These are phyloP conservation scores for Mollisia scopiformis DNA, from an alignment of 2,329 filamentous ascomycete genomes.

Conservation along the genomic window DNA sequence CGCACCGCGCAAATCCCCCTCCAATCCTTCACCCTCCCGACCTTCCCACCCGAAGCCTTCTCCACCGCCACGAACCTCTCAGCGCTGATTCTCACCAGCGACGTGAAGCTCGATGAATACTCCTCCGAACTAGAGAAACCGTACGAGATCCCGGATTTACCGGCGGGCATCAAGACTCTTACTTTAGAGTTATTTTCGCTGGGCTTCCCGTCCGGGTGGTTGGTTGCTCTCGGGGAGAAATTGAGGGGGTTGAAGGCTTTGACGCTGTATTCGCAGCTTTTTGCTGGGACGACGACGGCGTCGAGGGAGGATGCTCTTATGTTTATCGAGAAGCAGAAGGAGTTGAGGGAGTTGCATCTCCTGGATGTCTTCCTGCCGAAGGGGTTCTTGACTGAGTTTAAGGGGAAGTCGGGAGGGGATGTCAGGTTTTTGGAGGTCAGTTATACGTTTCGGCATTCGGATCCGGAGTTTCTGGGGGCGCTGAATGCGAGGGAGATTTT, in stretches of 20 bases:
- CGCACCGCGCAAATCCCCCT: conserved; percentile 50
- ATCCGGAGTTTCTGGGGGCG: conserved; percentile 23
- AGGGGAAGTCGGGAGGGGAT: conserved; percentile 23
- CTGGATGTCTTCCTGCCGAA: conserved; percentile 48
- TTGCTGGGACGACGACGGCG: conserved; percentile 45
- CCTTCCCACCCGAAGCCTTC: conserved; percentile 47
- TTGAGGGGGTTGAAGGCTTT: conserved; percentile 45
- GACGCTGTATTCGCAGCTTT: conserved; percentile 48
- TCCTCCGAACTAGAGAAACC: conserved; percentile 38
- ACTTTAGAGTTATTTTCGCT: conserved; percentile 52
- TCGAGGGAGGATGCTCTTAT: conserved; percentile 42
- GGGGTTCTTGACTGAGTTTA: conserved; percentile 40
- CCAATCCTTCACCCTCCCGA: conserved; percentile 46
- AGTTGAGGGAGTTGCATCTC: conserved; percentile 47
- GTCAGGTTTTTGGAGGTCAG: conserved; percentile 49
- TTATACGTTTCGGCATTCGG: conserved; percentile 48
- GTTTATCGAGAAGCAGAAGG: conserved; percentile 39
- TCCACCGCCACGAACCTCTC: conserved; percentile 40
- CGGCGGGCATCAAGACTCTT: conserved; percentile 43
- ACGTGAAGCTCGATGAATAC: conserved; percentile 51
- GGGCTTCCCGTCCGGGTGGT: conserved; percentile 48
- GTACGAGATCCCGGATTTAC: conserved; percentile 42
- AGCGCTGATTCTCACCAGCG: conserved; percentile 50
- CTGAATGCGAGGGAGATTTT: conserved; percentile 20
- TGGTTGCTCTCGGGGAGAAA: conserved; percentile 41